Percentiles rank a stretch among this genome's conserved stretches.
These are phyloP conservation scores for Zygoascus sp. DNA, from an alignment of 1,139 yeast genomes.

Conservation along the genomic window DNA sequence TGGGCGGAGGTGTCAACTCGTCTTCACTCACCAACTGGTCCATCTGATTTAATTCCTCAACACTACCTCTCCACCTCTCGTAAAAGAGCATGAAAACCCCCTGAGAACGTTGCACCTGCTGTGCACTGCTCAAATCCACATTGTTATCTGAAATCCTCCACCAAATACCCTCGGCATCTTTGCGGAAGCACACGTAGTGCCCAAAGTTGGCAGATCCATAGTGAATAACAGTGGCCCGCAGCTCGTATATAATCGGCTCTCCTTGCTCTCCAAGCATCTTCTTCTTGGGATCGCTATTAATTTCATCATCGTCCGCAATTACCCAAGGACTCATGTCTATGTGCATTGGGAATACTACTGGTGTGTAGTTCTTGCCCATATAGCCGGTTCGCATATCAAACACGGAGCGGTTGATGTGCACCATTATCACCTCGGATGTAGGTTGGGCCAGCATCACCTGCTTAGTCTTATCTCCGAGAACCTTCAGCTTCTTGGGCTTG, in stretches of 20 bases:
- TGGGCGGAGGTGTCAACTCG: neutral
- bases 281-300: conserved; percentile 73
- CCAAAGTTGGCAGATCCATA: conserved; percentile 95
- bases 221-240: conserved; percentile 84
- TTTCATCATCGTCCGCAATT: conserved; percentile 52
- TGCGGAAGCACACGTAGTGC: conserved; percentile 84
- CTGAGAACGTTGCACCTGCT: conserved; percentile 72
- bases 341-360: conserved; percentile 67
- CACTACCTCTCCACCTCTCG: conserved; percentile 39
- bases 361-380: conserved; percentile 78
- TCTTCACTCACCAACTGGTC: conserved; percentile 7
- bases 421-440: conserved; percentile 66
- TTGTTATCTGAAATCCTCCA: conserved; percentile 93
- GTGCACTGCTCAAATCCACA: conserved; percentile 72
- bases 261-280: conserved; percentile 45
- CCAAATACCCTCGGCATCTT: conserved; percentile 71
- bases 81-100: conserved; percentile 93
- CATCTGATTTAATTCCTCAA: neutral
- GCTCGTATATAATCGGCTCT: conserved; percentile 42
- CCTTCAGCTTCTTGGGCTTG: conserved; percentile 70
- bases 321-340: conserved; percentile 65
- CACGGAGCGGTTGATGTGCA: conserved; percentile 87
- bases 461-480: conserved; percentile 74
- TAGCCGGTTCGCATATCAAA: conserved; percentile 82
- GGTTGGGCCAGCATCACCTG: conserved; percentile 78